phyloP scores from a whole-genome alignment of 352 stramenopile genomes.

The Phytophthora colocasiae region DNA sequence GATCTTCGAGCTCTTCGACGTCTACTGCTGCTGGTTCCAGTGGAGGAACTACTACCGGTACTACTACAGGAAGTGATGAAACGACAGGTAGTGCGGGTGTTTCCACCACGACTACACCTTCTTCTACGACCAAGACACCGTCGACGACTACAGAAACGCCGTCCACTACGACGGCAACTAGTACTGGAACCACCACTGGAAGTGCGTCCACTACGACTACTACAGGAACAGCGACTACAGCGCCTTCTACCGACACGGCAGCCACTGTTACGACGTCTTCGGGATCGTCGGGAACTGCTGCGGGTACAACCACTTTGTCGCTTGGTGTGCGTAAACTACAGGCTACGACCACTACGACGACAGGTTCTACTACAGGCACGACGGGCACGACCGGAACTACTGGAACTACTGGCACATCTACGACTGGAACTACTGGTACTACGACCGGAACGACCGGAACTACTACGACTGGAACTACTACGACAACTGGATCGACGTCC shows the following conservation, averaged over 20 bases:
- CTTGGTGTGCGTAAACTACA: conserved; percentile 21
- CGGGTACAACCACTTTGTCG: conserved; percentile 9
- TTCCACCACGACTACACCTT: conserved; percentile 26
- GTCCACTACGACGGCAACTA: conserved; percentile 15
- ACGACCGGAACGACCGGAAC: conserved; percentile 22
- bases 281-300: conserved; percentile 16
- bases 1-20: conserved; percentile 19
- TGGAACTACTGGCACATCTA: not conserved
- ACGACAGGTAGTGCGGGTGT: conserved; percentile 24
- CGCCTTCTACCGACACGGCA: conserved; percentile 18
- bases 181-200: conserved; percentile 18
- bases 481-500: conserved; percentile 21
- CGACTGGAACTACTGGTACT: conserved; percentile 13
- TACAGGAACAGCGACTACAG: conserved; percentile 8
- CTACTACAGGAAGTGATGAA: conserved; percentile 22
- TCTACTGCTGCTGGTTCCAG: conserved; percentile 26
- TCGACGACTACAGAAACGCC: conserved; percentile 20
- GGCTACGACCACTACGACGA: conserved; percentile 13
- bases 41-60: conserved; percentile 28
- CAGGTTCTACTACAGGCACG: conserved; percentile 11
- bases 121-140: conserved; percentile 34
- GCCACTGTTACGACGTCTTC: conserved; percentile 30
- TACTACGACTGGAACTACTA: conserved; percentile 18
- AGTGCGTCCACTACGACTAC: conserved; percentile 33
- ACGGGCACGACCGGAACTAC: conserved; percentile 19